Base-by-base conservation (phyloP, 805 yeast genomes). In the Candida odintsovae region DNA sequence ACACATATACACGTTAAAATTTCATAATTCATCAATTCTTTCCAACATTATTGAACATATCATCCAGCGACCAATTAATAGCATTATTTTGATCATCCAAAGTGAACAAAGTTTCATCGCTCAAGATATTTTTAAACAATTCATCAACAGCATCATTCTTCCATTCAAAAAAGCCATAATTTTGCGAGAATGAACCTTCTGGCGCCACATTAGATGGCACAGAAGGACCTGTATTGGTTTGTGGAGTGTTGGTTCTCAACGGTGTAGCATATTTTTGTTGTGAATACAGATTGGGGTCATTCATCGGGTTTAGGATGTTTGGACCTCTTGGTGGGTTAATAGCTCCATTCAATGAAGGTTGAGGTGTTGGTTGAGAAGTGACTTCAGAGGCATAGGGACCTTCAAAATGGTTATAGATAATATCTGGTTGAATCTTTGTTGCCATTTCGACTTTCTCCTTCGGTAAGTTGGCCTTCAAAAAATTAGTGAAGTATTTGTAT, bases 21-120 rank as follows among this genome's bases (percentile, higher is more conserved):
- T 80, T 41, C 74, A 83, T 12, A 63, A 68, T 39, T 68, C 75
- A 1, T 63, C 89, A 41, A 85, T 83, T 58, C 31, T 33, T 33
- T 7, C 20, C 36, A 18, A 8, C 20, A 16, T 6, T 33, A 16
- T 33, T 33, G 36, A 33, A 33, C 19, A 36, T 36, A 2, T 36
- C 39, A 36, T 36, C 23, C 25, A 36, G 19, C 19, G 23, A n/a
- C 48, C 50, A 48, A 35, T 28, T 41, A 9, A 38, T 38, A 15
- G 50, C 42, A n/a, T 44, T 43, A 19, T 29, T 49, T 15, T 37
- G 18, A 4, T 43, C 45, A 38, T 44, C 50, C 20, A 47, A 23
- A 8, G 47, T 43, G 9, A 49, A 44, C 10, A 50, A 19, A 6
- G 35, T 25, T 22, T 50, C 54, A 40, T 50, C 50, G 33, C 39